Evolutionary conservation across 2,329 filamentous ascomycete genomes (phyloP).

Genomic region (Sclerotinia spermophila): DNA sequence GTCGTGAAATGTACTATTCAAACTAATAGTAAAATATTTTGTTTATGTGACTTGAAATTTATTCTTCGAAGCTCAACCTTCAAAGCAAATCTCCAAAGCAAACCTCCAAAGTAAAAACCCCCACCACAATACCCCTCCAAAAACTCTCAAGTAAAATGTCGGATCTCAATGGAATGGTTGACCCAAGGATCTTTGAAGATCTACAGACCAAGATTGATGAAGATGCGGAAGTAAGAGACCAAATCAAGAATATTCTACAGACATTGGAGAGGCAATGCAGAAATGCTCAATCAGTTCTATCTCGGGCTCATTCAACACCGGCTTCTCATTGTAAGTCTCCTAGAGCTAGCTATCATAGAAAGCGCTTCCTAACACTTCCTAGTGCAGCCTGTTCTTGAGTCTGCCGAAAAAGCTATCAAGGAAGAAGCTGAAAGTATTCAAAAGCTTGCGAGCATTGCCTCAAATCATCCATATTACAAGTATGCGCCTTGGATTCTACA

Average conservation of each 20-base stretch:
- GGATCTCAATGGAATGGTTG: slow-evolving; percentile 39
- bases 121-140: slow-evolving; percentile 13
- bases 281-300: slow-evolving; percentile 76
- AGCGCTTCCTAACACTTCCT: slow-evolving; percentile 20
- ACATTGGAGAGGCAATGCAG: slow-evolving; percentile 79
- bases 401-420: slow-evolving; percentile 66
- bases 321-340: slow-evolving; percentile 53
- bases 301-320: slow-evolving; percentile 84
- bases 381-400: slow-evolving; percentile 67
- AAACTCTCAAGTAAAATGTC: slow-evolving; percentile 21
- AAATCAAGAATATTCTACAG: slow-evolving; percentile 77
- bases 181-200: slow-evolving; percentile 77
- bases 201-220: slow-evolving; percentile 89
- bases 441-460: slow-evolving; percentile 69
- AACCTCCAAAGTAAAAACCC: neutral
- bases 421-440: slow-evolving; percentile 68
- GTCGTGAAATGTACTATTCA: neutral
- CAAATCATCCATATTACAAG: slow-evolving; percentile 94
- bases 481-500: slow-evolving; percentile 40
- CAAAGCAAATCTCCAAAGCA: neutral
- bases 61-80: neutral
- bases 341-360: neutral
- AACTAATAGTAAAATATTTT: neutral
- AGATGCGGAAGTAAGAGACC: slow-evolving; percentile 76
- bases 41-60: neutral